Base-by-base conservation (phyloP, 176 grass and related monocot species). In the Echinochloa phyllopogon region DNA sequence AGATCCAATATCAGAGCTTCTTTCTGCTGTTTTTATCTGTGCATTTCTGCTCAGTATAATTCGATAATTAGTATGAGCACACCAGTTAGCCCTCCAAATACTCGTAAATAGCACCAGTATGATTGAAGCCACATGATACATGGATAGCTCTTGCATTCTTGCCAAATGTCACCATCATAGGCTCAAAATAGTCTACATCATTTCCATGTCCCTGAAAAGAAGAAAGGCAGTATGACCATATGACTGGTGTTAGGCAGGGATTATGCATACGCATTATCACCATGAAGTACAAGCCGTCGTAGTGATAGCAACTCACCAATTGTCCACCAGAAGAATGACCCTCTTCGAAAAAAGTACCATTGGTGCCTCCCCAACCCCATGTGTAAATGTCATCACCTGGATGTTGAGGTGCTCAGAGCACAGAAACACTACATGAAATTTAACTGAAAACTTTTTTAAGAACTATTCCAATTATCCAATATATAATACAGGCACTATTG, bases 361-460 rank as follows among this genome's bases (percentile, higher is more conserved):
- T 98, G 24, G 96, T 87, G 49, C 96, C 96, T 90, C 93, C 93
- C 96, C 96, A 98, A 20, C 93, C 96, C 96, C 96, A 95, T 58
- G 96, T 92, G 83, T 94, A 98, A 79, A 98, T 73, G 61, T 85
- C 85, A 80, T 83, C 87, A 89, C 89, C 96, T 98, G 80, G 69
- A 87, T 72, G 69, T 91, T 55, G 39, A 86, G 40, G 43, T 71
- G 75, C 51, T 87, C 49, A 74, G 33, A 85, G 43, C 29, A 69
- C 25, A 60, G 8, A 82, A 57, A 79, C 74, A 81, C 33, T 70
- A 18, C 69, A 74, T 59, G 27, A 63, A 83, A 73, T 49, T 81
- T 27, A 67, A 52, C 27, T 24, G 4, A 13, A 66, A 15, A 70
- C 4, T 52, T 8, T 37, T 53, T 76, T 14, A 75, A 76, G 47